A percentile compares a stretch with the other conserved stretches of the same genome.
Conservation (phyloP, 176 grass and related monocot genomes). For the Hsuehochloa calcarea region DNA sequence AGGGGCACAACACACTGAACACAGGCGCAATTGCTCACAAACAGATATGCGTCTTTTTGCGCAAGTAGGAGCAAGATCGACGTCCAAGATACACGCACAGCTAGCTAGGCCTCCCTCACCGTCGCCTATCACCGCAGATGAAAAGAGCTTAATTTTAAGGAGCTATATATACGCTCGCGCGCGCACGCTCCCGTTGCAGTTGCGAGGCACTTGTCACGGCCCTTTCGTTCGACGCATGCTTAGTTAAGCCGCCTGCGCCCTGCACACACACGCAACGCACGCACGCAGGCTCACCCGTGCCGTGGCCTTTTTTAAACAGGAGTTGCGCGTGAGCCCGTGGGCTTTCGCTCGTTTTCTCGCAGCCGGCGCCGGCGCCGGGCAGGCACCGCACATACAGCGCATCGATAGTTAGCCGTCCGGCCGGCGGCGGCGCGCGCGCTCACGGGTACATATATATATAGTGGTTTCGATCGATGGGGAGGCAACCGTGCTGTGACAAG, state of each 20-base stretch:
- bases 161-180: slow-evolving; percentile 16
- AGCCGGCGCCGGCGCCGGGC: neutral
- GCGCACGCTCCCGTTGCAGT: slow-evolving; percentile 22
- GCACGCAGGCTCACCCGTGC: neutral
- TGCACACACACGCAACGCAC: neutral
- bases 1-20: too few species aligned
- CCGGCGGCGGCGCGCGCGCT: neutral
- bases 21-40: too few species aligned
- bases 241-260: slow-evolving; percentile 2
- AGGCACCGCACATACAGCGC: neutral
- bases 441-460: neutral
- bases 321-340: neutral
- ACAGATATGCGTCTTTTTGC: too few species aligned
- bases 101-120: neutral
- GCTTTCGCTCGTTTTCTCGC: neutral
- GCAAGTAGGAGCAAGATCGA: too few species aligned
- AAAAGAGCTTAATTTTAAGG: neutral
- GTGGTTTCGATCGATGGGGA: slow-evolving; percentile 44
- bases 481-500: slow-evolving; percentile 94
- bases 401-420: neutral
- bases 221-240: slow-evolving; percentile 13
- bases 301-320: slow-evolving; percentile 1
- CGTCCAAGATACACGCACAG: too few species aligned
- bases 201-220: slow-evolving; percentile 44
- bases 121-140: slow-evolving; percentile 28